A percentile compares a stretch with the other conserved stretches of the same genome.
These are phyloP conservation scores for Candida ortonii DNA, from an alignment of 805 yeast genomes.

Conservation along the genomic window DNA sequence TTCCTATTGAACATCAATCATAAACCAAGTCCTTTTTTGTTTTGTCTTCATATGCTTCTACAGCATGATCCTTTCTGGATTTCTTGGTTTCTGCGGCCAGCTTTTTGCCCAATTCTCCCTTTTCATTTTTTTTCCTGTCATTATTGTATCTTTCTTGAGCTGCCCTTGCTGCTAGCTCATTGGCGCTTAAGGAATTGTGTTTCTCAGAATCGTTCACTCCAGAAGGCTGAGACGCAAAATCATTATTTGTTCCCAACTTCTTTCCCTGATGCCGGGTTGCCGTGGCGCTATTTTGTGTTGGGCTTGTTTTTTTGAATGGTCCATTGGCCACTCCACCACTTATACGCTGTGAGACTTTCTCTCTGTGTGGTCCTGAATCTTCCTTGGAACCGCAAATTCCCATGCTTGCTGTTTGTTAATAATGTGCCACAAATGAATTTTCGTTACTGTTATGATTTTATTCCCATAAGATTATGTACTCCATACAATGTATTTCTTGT, in stretches of 20 bases:
- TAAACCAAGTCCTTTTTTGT: constrained; percentile 18
- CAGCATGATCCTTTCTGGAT: constrained; percentile 23
- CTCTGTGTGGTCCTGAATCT: constrained; percentile 5
- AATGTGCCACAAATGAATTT: too few relatives aligned
- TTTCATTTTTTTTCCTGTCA: constrained; percentile 18
- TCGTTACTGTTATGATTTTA: too few relatives aligned
- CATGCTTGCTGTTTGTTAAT: too few relatives aligned
- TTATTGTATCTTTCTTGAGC: constrained; percentile 24
- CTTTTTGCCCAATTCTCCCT: constrained; percentile 27
- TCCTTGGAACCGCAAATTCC: constrained; percentile 30
- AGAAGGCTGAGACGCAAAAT: background rate
- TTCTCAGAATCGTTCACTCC: background rate
- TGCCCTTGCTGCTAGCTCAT: constrained; percentile 30
- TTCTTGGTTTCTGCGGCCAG: constrained; percentile 26
- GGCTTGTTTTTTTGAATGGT: constrained; percentile 2
- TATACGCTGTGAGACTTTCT: too few relatives aligned
- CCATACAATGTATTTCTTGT: too few relatives aligned
- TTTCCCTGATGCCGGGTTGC: constrained; percentile 8
- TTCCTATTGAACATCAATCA: too few relatives aligned
- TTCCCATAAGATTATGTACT: too few relatives aligned
- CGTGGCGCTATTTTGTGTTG: constrained; percentile 6
- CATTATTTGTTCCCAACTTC: constrained; percentile 15
- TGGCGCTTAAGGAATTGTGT: constrained; percentile 21
- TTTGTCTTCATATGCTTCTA: constrained; percentile 22
- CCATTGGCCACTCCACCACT: too few relatives aligned